A percentile compares a stretch with the other conserved stretches of the same genome.
Conservation (phyloP, 768 basidiomycete species). For the Serpula lacrymans region DNA sequence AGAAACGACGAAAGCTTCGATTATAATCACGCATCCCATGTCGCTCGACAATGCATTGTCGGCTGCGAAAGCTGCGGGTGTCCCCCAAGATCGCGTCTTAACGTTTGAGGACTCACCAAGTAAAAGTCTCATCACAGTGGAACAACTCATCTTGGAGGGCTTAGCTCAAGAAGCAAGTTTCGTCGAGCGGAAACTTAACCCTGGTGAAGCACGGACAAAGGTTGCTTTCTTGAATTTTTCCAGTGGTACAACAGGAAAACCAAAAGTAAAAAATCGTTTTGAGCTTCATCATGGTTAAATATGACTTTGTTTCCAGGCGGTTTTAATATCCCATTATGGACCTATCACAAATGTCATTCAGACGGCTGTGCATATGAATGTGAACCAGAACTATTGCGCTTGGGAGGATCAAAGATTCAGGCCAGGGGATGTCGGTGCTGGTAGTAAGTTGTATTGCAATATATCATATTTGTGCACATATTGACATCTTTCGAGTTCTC, state of each 20-base stretch:
- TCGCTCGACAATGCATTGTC: slow-evolving; percentile 22
- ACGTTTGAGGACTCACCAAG: slow-evolving; percentile 18
- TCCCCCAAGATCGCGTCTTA: slow-evolving; percentile 27
- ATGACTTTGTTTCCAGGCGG: slow-evolving; percentile 41
- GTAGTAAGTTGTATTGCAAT: slow-evolving; percentile 39
- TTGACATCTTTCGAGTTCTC: slow-evolving; percentile 35
- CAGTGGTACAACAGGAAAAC: slow-evolving; percentile 69
- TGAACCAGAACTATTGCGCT: slow-evolving; percentile 35
- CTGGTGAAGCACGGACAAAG: slow-evolving; percentile 58
- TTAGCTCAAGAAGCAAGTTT: slow-evolving; percentile 34
- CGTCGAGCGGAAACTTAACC: slow-evolving; percentile 41
- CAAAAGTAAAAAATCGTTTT: slow-evolving; percentile 16
- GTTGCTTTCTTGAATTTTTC: slow-evolving; percentile 71
- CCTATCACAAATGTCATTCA: slow-evolving; percentile 66
- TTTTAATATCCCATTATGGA: slow-evolving; percentile 61
- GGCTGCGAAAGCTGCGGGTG: slow-evolving; percentile 27
- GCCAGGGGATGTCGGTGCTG: slow-evolving; percentile 56
- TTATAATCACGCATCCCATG: slow-evolving; percentile 29
- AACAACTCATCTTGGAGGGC: slow-evolving; percentile 47
- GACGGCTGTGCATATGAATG: slow-evolving; percentile 47
- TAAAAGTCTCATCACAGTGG: slow-evolving; percentile 30
- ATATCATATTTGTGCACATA: slow-evolving; percentile 6
- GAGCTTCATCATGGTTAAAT: background rate
- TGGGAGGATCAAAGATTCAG: slow-evolving; percentile 38
- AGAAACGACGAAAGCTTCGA: slow-evolving; percentile 17